Base-by-base conservation (phyloP, 2,329 filamentous ascomycete species). In the Hypoxylon sp. region DNA sequence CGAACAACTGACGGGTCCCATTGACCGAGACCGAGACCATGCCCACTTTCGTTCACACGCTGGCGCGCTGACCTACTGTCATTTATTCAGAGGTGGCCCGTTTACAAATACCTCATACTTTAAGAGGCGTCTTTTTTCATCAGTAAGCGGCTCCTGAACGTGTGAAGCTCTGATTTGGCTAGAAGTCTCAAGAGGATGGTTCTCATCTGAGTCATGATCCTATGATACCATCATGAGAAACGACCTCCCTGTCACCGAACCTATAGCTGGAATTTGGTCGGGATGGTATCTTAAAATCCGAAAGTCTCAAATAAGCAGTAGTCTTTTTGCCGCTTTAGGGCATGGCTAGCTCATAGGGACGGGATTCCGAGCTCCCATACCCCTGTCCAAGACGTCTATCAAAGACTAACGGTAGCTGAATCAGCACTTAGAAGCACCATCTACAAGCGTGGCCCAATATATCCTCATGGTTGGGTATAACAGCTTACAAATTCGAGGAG, bases 181-280 rank as follows among this genome's bases (percentile, higher is more conserved):
- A 46, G 27, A 44, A 44, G 27, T 22, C 27, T 22, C 5, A 53
- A 50, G 60, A 48, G 33, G 35, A 46, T 51, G 44, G 27, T 31
- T 51, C 50, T 25, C 51, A 57, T 68, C 64, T 70, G 69, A 72
- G 66, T 70, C 67, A 72, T 70, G 61, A 42, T 51, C 20, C 42
- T 53, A 27, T 61, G 50, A 64, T 68, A 33, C 37, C 54, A 56
- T 31, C 14, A 56, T 44, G 25, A 22, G 22, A 59, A 54, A 54
- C 33, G n/a, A 50, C 46, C 25, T 37, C 30, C 35, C 22, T 48
- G 11, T 49, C 49, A 44, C 25, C 57, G 33, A 48, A 20, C 6
- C 53, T 44, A 59, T 22, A 42, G 13, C 46, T 35, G 13, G 22
- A 56, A 30, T 35, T 11, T 48, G 20, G 14, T 42, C n/a, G 40